These are phyloP conservation scores for Monosporascus sp. DNA, from an alignment of 2,329 filamentous ascomycete species.

Conservation along the genomic window DNA sequence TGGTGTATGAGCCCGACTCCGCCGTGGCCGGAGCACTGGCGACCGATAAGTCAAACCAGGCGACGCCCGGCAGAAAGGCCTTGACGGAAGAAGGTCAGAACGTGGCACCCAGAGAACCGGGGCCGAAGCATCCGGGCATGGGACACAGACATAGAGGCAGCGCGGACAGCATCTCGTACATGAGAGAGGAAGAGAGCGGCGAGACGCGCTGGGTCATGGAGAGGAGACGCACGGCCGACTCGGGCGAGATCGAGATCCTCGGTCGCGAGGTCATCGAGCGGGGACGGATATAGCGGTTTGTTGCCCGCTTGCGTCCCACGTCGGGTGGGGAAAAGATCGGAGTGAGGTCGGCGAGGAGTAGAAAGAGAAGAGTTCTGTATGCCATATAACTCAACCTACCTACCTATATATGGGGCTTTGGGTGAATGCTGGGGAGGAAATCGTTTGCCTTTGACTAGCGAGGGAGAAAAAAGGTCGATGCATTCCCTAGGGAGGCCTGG, in stretches of 20 bases:
- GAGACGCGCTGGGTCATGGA: conserved; percentile 66
- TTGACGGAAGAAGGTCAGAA: conserved; percentile 13
- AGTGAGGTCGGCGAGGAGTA: no score
- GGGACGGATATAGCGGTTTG: conserved; percentile 32
- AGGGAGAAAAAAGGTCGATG: no score
- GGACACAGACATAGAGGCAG: conserved; percentile 41
- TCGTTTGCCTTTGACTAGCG: no score
- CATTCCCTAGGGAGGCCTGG: no score
- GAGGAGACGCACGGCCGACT: conserved; percentile 58
- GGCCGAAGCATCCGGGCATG: conserved; percentile 25
- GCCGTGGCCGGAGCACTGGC: conserved; percentile 2
- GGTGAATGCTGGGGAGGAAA: no score
- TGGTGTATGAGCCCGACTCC: conserved; percentile 5
- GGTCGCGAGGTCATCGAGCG: conserved; percentile 60
- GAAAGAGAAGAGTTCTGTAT: no score
- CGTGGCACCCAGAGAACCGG: conserved; percentile 12
- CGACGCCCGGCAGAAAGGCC: conserved; percentile 13
- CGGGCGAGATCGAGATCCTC: conserved; percentile 59
- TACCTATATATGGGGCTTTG: no score
- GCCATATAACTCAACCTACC: no score
- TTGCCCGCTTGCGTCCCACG: background rate
- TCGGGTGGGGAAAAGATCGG: no score
- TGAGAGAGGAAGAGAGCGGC: conserved; percentile 53
- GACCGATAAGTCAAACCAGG: conserved; percentile 2
- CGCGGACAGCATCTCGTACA: conserved; percentile 65